Evolutionary conservation across 306 rosid species (phyloP), one percentile per base, ranked within the genome.

Genomic region (Prunus davidiana): DNA sequence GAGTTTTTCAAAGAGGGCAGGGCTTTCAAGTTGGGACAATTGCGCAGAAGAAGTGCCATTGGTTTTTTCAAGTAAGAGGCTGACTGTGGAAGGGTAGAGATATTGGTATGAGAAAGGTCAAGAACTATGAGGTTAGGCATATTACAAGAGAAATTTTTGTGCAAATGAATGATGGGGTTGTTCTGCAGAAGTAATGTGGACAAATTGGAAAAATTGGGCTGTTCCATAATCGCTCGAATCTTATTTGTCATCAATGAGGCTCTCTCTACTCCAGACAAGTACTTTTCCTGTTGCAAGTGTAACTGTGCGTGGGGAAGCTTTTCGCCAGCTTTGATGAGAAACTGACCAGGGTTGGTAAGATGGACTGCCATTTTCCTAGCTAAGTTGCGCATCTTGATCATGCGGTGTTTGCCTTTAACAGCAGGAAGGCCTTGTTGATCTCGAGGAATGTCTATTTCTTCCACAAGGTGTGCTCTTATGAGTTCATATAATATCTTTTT

Each of bases 41-140:
- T 6, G 2, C 12, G 45, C 43, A 62, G 16, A 1, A 28, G 67
- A 5, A 62, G 67, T 28, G 45, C 64, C 2, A 20, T 6, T 30
- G 15, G n/a, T 6, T 62, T 62, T 62, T 18, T 62, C 20, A 62
- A 62, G 67, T 15, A 62, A 6, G 16, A 14, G 45, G 67, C 0
- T 16, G 22, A 28, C 5, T 28, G 6, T 27, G 67, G 67, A 62
- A 62, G 67, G 45, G 67, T 4, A 12, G 14, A 18, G 43, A 62
- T 62, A 7, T 5, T 2, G 6, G 41, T 28, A 0, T 62, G 20
- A 62, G 66, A 62, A 15, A 62, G 66, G 43, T 62, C 43, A 6
- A 27, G 43, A 62, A 62, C 43, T 62, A 28, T 62, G 66, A 62
- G 13, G 66, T 62, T 62, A 62, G 66, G 66, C 66, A 61, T 28